These are phyloP conservation scores for Acanthamoeba royreba DNA, from an alignment of 208 protist genomes.

Conservation along the genomic window DNA sequence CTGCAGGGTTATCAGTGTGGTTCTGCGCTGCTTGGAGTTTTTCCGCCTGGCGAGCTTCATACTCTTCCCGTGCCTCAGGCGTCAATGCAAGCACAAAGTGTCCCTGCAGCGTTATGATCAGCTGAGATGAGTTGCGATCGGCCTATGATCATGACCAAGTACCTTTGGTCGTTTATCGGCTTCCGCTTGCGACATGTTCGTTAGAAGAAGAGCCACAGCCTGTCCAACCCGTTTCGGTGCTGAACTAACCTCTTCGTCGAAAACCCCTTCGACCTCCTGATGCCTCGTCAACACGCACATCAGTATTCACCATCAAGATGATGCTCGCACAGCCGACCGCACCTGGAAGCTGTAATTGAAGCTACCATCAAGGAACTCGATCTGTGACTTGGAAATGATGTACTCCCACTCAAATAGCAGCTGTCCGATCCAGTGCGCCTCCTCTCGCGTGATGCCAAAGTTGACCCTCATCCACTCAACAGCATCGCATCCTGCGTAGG, in stretches of 20 bases:
- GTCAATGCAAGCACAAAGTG: background rate
- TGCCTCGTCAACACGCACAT: background rate
- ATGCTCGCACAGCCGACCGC: background rate
- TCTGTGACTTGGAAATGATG: background rate
- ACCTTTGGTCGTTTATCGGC: too few species aligned
- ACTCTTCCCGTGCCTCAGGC: background rate
- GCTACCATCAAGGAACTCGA: background rate
- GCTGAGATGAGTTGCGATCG: too few species aligned
- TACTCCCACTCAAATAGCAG: background rate
- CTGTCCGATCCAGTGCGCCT: background rate
- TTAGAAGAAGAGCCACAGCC: background rate
- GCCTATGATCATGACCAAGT: too few species aligned
- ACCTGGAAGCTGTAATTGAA: slow-evolving; percentile 17
- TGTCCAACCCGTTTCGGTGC: background rate
- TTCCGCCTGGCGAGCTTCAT: background rate
- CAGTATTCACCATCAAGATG: background rate
- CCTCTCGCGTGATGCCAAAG: background rate
- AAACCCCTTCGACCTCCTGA: background rate
- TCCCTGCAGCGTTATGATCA: too few species aligned
- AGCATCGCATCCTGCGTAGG: background rate
- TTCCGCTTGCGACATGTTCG: background rate
- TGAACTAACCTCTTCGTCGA: background rate
- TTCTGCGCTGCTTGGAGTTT: background rate
- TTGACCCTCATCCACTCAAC: background rate
- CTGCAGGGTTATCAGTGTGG: background rate